These are phyloP conservation scores for Kwoniella botswanensis DNA, from an alignment of 768 basidiomycete genomes.

Conservation along the genomic window DNA sequence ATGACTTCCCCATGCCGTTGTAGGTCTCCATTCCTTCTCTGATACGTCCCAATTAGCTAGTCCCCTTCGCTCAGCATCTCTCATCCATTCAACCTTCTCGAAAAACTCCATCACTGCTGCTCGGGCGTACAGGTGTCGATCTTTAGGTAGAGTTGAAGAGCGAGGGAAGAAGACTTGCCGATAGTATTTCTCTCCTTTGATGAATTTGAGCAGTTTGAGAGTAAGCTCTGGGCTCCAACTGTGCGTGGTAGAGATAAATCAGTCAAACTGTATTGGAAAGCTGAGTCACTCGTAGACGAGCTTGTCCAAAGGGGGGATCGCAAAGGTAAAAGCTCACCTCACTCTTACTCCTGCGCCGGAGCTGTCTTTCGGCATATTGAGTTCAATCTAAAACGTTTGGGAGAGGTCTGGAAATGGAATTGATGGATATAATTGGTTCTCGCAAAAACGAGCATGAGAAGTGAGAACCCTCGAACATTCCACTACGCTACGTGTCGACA, in stretches of 20 bases:
- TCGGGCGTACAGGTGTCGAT: conserved; percentile 5
- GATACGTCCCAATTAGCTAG: not conserved
- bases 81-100: not conserved
- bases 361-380: not conserved
- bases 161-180: not conserved
- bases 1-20: not conserved
- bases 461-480: no score
- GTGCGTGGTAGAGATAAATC: not conserved
- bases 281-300: no score
- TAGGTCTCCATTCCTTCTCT: not conserved
- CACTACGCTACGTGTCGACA: no score
- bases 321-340: not conserved
- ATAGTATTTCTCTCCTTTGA: not conserved
- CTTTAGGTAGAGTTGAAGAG: not conserved
- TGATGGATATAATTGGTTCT: not conserved
- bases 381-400: not conserved
- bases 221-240: not conserved
- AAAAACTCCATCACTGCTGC: not conserved
- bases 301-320: no score
- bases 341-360: not conserved
- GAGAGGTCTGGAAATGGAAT: not conserved
- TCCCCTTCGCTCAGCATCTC: not conserved
- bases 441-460: no score
- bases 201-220: not conserved
- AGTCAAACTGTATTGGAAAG: not conserved